Conservation (phyloP, 2,329 filamentous ascomycete species). For the Penicillium frequentans region DNA sequence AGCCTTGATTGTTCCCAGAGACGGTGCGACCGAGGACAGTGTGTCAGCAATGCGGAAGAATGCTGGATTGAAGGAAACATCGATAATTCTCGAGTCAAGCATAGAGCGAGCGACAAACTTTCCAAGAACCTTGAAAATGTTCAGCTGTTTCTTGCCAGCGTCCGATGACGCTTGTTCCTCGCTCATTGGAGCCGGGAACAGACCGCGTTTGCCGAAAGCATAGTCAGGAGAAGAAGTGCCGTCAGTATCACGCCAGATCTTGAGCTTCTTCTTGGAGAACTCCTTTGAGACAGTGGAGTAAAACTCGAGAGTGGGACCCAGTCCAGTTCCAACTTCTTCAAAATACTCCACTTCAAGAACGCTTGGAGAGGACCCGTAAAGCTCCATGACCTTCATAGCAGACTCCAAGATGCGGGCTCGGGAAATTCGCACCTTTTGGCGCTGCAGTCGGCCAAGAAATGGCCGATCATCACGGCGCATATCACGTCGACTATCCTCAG, state of each 20-base stretch:
- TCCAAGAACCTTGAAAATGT: conserved; percentile 88
- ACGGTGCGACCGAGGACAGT: conserved; percentile 68
- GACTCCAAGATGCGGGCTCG: conserved; percentile 93
- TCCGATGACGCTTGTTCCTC: conserved; percentile 71
- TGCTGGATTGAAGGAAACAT: conserved; percentile 93
- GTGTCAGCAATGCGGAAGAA: conserved; percentile 92
- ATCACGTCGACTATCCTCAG: conserved; percentile 77
- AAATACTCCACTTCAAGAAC: conserved; percentile 98
- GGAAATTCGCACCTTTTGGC: conserved; percentile 97
- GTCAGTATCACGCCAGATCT: conserved; percentile 93
- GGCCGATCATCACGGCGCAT: conserved; percentile 83
- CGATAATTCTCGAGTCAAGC: conserved; percentile 97
- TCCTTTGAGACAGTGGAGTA: conserved; percentile 97
- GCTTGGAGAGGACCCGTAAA: conserved; percentile 95
- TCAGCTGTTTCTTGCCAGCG: conserved; percentile 81
- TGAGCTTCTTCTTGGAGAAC: conserved; percentile 95
- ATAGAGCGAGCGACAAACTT: conserved; percentile 98
- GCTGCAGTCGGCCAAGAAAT: conserved; percentile 85
- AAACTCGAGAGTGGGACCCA: conserved; percentile 94
- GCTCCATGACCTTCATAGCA: conserved; percentile 96
- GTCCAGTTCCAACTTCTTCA: conserved; percentile 93
- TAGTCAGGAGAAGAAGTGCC: conserved; percentile 70
- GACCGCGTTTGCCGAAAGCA: conserved; percentile 76
- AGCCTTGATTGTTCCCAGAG: conserved; percentile 82
- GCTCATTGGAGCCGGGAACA: conserved; percentile 90